These are phyloP conservation scores for Mortierella antarctica DNA, from an alignment of 192 early-diverging fungal species.

Conservation along the genomic window DNA sequence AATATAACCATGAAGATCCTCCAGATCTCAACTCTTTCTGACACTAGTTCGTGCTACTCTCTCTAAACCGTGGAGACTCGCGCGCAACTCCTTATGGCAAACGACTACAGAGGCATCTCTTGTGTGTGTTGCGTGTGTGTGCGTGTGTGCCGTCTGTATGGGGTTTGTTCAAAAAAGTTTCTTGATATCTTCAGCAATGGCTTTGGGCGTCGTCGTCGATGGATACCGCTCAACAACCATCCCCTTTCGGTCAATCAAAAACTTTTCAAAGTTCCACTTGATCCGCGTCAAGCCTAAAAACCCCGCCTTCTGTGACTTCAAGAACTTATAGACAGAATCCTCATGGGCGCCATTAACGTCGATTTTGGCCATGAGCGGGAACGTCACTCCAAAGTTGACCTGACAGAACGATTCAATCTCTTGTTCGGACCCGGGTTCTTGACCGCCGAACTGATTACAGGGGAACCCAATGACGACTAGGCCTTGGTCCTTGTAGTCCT, in stretches of 20 bases:
- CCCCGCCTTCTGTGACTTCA: conserved; percentile 67
- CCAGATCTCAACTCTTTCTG: too few species aligned
- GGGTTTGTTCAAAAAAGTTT: conserved; percentile 56
- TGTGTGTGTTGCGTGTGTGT: too few species aligned
- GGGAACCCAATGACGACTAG: conserved; percentile 92
- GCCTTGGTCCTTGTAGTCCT: conserved; percentile 72
- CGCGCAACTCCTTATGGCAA: too few species aligned
- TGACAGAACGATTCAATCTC: conserved; percentile 71
- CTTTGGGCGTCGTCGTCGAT: conserved; percentile 69
- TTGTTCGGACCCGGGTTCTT: conserved; percentile 61
- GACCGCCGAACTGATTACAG: conserved; percentile 84
- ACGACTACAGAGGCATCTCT: background rate
- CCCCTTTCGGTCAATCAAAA: conserved; percentile 72
- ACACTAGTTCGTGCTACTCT: too few species aligned
- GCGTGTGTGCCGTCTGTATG: too few species aligned
- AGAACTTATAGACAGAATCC: conserved; percentile 67
- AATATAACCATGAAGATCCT: too few species aligned
- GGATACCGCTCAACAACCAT: conserved; percentile 66
- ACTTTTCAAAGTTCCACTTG: conserved; percentile 92
- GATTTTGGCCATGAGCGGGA: conserved; percentile 88
- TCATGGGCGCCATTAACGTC: conserved; percentile 83
- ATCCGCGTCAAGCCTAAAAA: conserved; percentile 64
- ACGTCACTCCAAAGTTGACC: conserved; percentile 83
- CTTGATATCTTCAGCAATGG: conserved; percentile 68
- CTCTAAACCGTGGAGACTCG: too few species aligned